Percentiles rank a stretch among this genome's conserved stretches.
Evolutionary conservation across 495 filamentous ascomycete genomes (phyloP).

Genomic region (Penicillium samsonianum): DNA sequence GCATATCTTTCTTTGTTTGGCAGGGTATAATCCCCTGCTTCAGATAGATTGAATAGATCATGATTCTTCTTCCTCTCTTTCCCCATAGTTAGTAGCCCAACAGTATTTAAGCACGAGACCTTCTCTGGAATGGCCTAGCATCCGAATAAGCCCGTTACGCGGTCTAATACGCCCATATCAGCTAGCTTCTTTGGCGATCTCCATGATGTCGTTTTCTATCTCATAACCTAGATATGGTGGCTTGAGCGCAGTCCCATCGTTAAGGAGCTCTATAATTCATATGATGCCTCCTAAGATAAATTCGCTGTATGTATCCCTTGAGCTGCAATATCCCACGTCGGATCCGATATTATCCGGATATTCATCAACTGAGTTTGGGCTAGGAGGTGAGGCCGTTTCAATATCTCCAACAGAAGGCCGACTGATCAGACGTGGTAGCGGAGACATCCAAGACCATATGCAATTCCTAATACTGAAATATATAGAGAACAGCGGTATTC

Average conservation of each 20-base stretch:
- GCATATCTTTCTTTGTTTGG: too few relatives aligned
- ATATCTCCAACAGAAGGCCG: constrained; percentile 5
- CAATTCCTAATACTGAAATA: too few relatives aligned
- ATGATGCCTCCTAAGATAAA: constrained; percentile 28
- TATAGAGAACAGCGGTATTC: too few relatives aligned
- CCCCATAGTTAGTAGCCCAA: too few relatives aligned
- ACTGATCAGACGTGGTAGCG: constrained; percentile 7
- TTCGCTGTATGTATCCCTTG: constrained; percentile 21
- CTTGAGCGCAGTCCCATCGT: constrained; percentile 26
- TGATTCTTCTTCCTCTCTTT: too few relatives aligned
- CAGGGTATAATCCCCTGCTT: too few relatives aligned
- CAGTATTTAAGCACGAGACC: constrained; percentile 28
- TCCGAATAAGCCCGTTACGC: constrained; percentile 27
- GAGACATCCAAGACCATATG: too few relatives aligned
- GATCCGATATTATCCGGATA: too few relatives aligned
- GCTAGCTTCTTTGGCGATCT: constrained; percentile 33
- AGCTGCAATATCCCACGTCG: too few relatives aligned
- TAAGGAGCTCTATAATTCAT: constrained; percentile 30
- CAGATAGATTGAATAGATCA: too few relatives aligned
- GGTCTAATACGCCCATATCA: constrained; percentile 28
- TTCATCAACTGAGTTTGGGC: too few relatives aligned
- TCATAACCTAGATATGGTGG: constrained; percentile 22
- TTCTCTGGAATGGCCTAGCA: constrained; percentile 27
- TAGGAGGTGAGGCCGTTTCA: background rate
- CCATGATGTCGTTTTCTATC: constrained; percentile 24